These are phyloP conservation scores for Chytriomyces hyalinus DNA, from an alignment of 192 early-diverging fungal species.

Conservation along the genomic window DNA sequence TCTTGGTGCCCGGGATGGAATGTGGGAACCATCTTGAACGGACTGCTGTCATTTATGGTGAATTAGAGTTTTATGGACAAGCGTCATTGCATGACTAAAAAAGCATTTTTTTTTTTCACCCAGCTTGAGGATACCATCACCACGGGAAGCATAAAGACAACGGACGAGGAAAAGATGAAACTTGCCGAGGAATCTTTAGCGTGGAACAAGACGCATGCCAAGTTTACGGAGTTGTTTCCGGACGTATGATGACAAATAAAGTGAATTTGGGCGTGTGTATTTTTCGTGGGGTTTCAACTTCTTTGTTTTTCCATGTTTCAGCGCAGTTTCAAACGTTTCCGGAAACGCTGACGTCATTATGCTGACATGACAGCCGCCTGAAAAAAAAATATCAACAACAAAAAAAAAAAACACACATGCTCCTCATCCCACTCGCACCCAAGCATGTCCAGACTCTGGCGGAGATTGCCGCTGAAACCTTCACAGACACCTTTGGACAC, in stretches of 20 bases:
- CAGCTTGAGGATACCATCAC: slow-evolving; percentile 79
- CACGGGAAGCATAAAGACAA: slow-evolving; percentile 87
- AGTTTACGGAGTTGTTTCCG: slow-evolving; percentile 59
- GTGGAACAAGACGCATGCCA: slow-evolving; percentile 75
- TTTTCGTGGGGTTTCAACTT: too few species aligned
- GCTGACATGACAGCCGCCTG: too few species aligned
- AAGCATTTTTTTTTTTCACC: neutral
- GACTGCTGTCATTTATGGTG: slow-evolving; percentile 96
- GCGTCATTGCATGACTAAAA: neutral
- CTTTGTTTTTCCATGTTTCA: too few species aligned
- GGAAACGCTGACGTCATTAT: too few species aligned
- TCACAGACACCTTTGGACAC: slow-evolving; percentile 12
- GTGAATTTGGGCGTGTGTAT: too few species aligned
- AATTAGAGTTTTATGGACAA: neutral
- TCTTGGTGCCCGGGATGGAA: slow-evolving; percentile 97
- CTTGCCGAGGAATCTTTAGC: slow-evolving; percentile 79
- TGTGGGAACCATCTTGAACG: slow-evolving; percentile 94
- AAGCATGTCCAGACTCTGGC: neutral
- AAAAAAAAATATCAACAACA: too few species aligned
- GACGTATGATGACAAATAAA: neutral
- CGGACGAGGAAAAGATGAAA: slow-evolving; percentile 75
- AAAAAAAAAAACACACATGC: too few species aligned
- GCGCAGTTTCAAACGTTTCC: too few species aligned
- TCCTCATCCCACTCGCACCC: too few species aligned
- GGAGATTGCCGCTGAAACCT: slow-evolving; percentile 6